phyloP scores from a whole-genome alignment of 169 alveolate genomes.

The Eimeria zaria region DNA sequence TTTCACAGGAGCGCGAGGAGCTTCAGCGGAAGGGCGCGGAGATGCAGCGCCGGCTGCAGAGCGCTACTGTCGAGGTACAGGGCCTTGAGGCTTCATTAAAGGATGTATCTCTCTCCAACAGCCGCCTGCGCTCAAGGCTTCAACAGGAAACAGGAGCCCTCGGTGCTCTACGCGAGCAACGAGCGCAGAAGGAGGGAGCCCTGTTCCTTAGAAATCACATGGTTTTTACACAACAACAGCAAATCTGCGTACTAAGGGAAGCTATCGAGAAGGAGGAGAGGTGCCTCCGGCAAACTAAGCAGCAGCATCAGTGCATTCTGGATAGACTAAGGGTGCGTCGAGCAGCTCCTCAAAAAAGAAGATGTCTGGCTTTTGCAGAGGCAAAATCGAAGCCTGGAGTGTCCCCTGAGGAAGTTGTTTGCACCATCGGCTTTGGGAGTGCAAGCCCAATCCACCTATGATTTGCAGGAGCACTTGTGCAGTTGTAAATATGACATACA shows the following conservation, averaged over 20 bases:
- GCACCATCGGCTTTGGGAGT: neutral
- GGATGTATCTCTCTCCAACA: conserved; percentile 65
- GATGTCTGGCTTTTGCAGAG: neutral
- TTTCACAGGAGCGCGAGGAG: conserved; percentile 73
- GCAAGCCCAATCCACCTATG: neutral
- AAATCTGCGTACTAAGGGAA: conserved; percentile 34
- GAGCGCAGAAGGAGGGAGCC: conserved; percentile 54
- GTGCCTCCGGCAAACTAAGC: conserved; percentile 23
- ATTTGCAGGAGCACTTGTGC: neutral
- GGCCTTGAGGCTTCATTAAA: conserved; percentile 63
- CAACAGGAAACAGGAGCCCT: conserved; percentile 31
- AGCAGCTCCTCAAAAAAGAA: too few species aligned
- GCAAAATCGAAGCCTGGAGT: neutral
- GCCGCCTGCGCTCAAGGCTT: conserved; percentile 72
- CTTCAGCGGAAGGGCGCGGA: conserved; percentile 72
- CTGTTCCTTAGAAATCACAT: conserved; percentile 55
- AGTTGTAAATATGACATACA: neutral
- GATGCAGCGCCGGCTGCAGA: conserved; percentile 65
- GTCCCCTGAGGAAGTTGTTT: neutral
- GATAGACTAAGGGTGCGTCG: conserved; percentile 30
- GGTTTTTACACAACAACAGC: conserved; percentile 68
- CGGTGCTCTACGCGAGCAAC: conserved; percentile 17
- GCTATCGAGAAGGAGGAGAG: conserved; percentile 28
- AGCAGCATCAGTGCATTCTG: conserved; percentile 20
- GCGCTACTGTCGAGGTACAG: conserved; percentile 26